Evolutionary conservation across 140 eudicot species (phyloP).

Genomic region (Anethum foeniculum): DNA sequence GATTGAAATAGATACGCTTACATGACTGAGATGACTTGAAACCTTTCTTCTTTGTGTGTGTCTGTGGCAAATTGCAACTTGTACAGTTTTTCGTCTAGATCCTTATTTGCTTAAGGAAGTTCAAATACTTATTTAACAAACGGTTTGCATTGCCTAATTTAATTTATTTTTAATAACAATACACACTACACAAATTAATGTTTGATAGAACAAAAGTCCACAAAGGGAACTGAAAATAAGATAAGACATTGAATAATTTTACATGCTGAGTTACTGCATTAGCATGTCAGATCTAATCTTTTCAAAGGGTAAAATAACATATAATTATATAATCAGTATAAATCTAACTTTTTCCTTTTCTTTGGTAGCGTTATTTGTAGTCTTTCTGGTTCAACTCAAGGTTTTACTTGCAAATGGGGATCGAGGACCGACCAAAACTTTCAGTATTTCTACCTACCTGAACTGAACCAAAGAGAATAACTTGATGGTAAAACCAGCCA

Average conservation of each 20-base stretch:
- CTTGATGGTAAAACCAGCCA: neutral
- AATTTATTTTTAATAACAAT: too few relatives aligned
- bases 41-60: neutral
- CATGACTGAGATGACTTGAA: neutral
- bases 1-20: neutral
- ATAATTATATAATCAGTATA: neutral
- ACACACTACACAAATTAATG: neutral
- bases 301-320: neutral
- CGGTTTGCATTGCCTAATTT: neutral
- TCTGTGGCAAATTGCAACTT: neutral
- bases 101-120: neutral
- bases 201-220: neutral
- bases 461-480: neutral
- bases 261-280: neutral
- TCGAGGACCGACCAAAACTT: neutral
- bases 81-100: neutral
- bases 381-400: neutral
- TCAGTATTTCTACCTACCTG: neutral
- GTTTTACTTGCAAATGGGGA: neutral
- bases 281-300: neutral
- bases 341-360: neutral
- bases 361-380: neutral
- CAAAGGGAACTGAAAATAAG: neutral
- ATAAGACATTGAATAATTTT: neutral
- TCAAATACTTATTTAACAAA: too few relatives aligned